phyloP scores from a whole-genome alignment of 345 rosid species.

The Abelmoschus esculentus region DNA sequence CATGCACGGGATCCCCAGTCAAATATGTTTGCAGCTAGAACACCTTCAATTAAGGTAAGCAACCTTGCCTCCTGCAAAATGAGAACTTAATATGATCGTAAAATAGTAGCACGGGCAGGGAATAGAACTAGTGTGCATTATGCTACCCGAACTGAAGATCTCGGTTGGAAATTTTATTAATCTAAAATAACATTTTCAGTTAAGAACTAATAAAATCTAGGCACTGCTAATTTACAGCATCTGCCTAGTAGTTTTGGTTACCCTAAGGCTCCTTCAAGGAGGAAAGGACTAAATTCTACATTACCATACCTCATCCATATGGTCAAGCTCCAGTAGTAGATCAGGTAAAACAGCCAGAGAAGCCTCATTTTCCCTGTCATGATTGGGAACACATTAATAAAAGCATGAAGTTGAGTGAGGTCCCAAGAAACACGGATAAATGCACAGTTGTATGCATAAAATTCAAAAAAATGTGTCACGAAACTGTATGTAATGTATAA shows the following conservation, averaged over 20 bases:
- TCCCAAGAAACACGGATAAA: neutral
- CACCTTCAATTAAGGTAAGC: constrained; percentile 89
- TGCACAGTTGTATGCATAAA: neutral
- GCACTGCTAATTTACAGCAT: neutral
- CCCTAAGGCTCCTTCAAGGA: neutral
- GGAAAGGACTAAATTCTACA: constrained; percentile 8
- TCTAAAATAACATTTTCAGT: too few relatives aligned
- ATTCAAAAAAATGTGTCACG: neutral
- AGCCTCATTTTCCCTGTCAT: constrained; percentile 93
- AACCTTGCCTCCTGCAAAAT: constrained; percentile 72
- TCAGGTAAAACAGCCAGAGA: constrained; percentile 96
- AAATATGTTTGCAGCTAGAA: constrained; percentile 95
- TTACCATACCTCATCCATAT: constrained; percentile 66
- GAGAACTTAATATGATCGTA: neutral
- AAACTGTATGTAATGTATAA: neutral
- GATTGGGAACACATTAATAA: constrained; percentile 6
- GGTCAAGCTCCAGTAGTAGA: constrained; percentile 74
- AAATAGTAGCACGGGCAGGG: neutral
- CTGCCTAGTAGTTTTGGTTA: neutral
- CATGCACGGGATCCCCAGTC: constrained; percentile 99
- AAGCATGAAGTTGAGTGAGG: constrained; percentile 3
- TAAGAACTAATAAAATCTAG: too few relatives aligned
- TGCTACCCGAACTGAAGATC: neutral
- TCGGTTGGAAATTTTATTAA: neutral
- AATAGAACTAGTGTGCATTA: neutral